Evolutionary conservation across 1,284 basidiomycete genomes (phyloP), one percentile per base, ranked within the genome.

Genomic region (Ustilago curta): DNA sequence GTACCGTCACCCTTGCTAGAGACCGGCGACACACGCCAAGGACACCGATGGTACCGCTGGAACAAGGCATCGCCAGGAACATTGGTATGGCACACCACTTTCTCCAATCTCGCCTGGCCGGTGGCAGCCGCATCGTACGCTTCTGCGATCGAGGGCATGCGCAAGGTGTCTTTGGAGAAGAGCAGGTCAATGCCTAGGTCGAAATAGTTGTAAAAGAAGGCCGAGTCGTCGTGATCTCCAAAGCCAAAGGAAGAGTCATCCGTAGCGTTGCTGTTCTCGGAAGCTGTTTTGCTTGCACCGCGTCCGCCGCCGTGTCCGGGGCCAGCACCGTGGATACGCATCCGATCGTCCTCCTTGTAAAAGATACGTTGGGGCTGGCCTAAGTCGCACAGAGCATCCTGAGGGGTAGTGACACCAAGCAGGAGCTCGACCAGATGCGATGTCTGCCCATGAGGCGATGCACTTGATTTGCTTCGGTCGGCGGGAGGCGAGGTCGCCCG

Each of bases 161-260:
- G 59, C 16, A 31, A 31, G 1, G 53, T 50, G 43, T 70, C 48
- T 37, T 51, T 62, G 2, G 74, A 73, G 29, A 77, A 77, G 3
- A 77, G 52, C 40, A 77, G 32, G 56, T 77, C 75, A 35, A 77
- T 60, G 18, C 75, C 75, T 3, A 77, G 69, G 37, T 77, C 75
- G 62, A 77, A 77, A 59, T 77, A 77, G 61, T 77, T 77, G 70
- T 70, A 77, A 50, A 77, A 77, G 40, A 77, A 70, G 0, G 75
- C 67, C 18, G 70, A 67, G 47, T 68, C 61, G 50, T 74, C 61
- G 18, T 51, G 23, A 31, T 68, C 73, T 12, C 40, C 35, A 2
- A 58, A 56, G 4, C 49, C 27, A 16, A 50, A 51, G 1, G 19
- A 21, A 9, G 62, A 57, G 18, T 62, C 69, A 11, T 71, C 55